Evolutionary conservation across 148 eudicot genomes (phyloP).

Genomic region (Rhododendron henanense): DNA sequence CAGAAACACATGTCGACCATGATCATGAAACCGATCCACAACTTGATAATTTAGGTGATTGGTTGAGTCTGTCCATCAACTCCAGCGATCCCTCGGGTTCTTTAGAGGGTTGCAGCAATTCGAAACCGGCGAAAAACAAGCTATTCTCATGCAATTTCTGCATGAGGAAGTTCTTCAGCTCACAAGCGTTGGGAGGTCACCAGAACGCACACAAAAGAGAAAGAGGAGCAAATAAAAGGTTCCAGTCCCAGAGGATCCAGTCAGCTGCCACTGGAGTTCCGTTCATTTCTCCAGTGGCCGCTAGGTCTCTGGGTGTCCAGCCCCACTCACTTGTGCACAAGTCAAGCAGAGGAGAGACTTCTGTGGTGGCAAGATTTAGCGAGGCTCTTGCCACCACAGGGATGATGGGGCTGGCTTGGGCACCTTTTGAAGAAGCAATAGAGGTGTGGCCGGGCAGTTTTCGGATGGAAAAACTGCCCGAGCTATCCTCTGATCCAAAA

Average conservation of each 20-base stretch:
- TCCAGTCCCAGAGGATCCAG: background rate
- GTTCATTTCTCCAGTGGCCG: background rate
- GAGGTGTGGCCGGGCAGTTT: constrained; percentile 30
- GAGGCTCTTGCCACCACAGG: background rate
- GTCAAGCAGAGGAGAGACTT: constrained; percentile 8
- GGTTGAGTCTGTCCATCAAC: constrained; percentile 17
- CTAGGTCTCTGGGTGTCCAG: constrained; percentile 20
- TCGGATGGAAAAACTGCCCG: constrained; percentile 14
- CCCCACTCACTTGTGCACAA: constrained; percentile 23
- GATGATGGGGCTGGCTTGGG: background rate
- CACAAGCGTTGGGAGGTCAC: constrained; percentile 45
- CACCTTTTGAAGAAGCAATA: constrained; percentile 9
- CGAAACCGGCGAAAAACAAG: background rate
- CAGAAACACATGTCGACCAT: background rate
- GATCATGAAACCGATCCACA: background rate
- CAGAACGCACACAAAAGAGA: constrained; percentile 42
- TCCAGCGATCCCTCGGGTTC: constrained; percentile 3
- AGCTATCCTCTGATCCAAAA: background rate
- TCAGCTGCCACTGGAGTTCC: background rate
- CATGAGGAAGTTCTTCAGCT: constrained; percentile 30
- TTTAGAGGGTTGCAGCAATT: background rate
- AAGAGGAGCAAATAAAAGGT: constrained; percentile 15
- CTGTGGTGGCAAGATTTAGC: background rate
- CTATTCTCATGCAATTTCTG: constrained; percentile 34
- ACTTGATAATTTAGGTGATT: constrained; percentile 11